These are phyloP conservation scores for Melampsora americana DNA, from an alignment of 1,284 basidiomycete genomes.

Conservation along the genomic window DNA sequence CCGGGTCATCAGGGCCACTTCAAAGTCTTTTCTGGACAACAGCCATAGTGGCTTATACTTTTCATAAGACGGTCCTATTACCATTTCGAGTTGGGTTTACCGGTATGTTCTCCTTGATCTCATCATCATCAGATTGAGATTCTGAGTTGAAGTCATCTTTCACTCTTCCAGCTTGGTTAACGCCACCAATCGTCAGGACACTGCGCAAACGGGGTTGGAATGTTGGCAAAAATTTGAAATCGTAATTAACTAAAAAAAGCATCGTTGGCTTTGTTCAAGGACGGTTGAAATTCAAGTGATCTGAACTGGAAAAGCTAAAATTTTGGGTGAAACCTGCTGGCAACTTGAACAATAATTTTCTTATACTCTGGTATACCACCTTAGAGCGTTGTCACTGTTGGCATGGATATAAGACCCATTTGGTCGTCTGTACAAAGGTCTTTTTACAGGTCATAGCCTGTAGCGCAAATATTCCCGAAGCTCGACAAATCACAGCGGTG, in stretches of 20 bases:
- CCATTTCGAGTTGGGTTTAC: conserved; percentile 85
- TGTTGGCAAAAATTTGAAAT: conserved; percentile 29
- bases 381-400: too few relatives aligned
- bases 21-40: conserved; percentile 79
- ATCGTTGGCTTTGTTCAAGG: too few relatives aligned
- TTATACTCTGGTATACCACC: too few relatives aligned
- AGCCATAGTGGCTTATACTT: conserved; percentile 83
- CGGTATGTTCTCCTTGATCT: conserved; percentile 5
- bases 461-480: too few relatives aligned
- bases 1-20: conserved; percentile 60
- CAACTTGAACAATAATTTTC: too few relatives aligned
- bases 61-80: conserved; percentile 93
- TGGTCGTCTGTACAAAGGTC: too few relatives aligned
- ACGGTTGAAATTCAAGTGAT: too few relatives aligned
- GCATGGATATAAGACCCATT: too few relatives aligned
- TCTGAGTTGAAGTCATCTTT: background rate
- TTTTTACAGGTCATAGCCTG: too few relatives aligned
- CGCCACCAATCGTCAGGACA: conserved; percentile 31
- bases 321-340: too few relatives aligned
- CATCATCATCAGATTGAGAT: conserved; percentile 1
- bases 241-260: background rate
- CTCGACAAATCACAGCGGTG: too few relatives aligned
- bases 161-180: conserved; percentile 16
- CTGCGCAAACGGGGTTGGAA: conserved; percentile 42
- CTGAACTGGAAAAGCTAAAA: too few relatives aligned